A percentile compares a stretch with the other conserved stretches of the same genome.
Conservation (phyloP, 306 rosid species). For the Ormosia semicastrata region DNA sequence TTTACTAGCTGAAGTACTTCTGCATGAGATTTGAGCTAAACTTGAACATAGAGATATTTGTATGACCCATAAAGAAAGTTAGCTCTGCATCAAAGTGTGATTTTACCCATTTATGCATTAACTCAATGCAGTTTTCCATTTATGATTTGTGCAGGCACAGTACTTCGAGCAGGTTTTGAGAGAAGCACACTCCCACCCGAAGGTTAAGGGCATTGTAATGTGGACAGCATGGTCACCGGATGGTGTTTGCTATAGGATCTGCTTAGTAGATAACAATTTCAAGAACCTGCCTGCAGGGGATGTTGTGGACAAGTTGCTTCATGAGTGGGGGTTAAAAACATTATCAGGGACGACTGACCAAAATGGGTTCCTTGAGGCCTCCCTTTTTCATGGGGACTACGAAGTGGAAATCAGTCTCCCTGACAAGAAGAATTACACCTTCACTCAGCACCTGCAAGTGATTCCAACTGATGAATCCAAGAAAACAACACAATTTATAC, state of each 20-base stretch:
- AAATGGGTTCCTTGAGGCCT: conserved; percentile 21
- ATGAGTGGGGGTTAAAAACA: conserved; percentile 47
- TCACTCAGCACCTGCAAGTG: conserved; percentile 6
- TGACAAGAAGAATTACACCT: background rate
- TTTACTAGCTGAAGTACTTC: no score
- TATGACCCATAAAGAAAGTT: background rate
- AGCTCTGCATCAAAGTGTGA: background rate
- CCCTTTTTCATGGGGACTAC: conserved; percentile 35
- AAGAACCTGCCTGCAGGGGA: conserved; percentile 63
- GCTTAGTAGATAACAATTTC: conserved; percentile 66
- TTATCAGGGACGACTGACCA: conserved; percentile 18
- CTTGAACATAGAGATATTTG: background rate
- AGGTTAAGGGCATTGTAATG: conserved; percentile 54
- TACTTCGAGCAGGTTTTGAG: conserved; percentile 60
- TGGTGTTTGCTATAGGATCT: conserved; percentile 50
- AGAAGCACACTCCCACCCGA: conserved; percentile 67
- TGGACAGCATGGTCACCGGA: conserved; percentile 57
- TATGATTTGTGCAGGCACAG: conserved; percentile 33
- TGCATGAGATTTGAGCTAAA: no score
- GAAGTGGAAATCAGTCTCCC: conserved; percentile 14
- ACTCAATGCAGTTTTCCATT: background rate
- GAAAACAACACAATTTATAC: background rate
- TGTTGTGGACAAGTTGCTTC: conserved; percentile 64
- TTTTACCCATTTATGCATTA: background rate
- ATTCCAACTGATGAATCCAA: background rate